Conservation (phyloP, 2,329 filamentous ascomycete species). For the Apiospora rasikravindrae region DNA sequence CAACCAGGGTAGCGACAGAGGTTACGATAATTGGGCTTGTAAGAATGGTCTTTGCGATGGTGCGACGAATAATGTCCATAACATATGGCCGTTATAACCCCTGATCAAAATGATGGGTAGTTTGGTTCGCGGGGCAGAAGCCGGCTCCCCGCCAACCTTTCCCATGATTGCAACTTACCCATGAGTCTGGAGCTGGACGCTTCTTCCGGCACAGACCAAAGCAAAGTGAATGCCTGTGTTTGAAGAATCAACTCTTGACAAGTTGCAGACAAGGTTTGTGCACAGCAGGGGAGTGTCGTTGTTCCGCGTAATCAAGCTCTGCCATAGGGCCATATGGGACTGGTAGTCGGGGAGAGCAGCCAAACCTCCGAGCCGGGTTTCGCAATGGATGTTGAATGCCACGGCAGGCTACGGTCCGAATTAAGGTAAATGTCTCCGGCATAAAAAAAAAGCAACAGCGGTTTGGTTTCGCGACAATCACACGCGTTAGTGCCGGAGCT, state of each 20-base stretch:
- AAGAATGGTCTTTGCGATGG: not conserved
- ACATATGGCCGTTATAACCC: slow-evolving; percentile 2
- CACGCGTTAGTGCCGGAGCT: not conserved
- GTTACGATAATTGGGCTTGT: not conserved
- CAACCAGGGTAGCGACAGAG: not conserved
- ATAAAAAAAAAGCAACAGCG: not conserved
- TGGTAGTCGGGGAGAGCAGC: not conserved
- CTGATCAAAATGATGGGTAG: not conserved
- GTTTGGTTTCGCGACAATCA: slow-evolving; percentile 10
- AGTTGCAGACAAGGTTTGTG: no score
- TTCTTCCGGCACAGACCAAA: not conserved
- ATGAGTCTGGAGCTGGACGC: not conserved
- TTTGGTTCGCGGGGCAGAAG: not conserved
- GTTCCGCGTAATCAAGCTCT: not conserved
- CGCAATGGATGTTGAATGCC: not conserved
- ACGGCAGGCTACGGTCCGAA: slow-evolving; percentile 12
- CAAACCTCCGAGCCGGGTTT: slow-evolving; percentile 2
- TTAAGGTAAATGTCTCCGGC: not conserved
- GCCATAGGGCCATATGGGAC: not conserved
- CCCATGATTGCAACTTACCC: not conserved
- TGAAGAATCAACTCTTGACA: not conserved
- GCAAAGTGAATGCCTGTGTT: not conserved
- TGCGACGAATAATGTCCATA: slow-evolving; percentile 1
- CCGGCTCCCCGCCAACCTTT: not conserved
- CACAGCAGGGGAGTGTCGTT: not conserved